These are phyloP conservation scores for Cadophora luteo-olivacea DNA, from an alignment of 2,329 filamentous ascomycete genomes.

Conservation along the genomic window DNA sequence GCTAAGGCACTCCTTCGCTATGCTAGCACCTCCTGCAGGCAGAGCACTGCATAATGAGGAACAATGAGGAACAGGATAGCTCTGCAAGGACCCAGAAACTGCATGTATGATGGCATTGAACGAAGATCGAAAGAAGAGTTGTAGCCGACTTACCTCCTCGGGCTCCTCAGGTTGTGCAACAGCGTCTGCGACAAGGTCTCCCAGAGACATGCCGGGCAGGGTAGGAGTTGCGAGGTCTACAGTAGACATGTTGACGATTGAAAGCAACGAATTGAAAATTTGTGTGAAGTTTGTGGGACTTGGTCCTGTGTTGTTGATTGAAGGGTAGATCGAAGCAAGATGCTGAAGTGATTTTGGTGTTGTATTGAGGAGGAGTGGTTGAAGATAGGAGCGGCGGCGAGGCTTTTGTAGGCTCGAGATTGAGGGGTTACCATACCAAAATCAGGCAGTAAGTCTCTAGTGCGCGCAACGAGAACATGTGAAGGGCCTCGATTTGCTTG, in stretches of 20 bases:
- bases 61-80: background rate
- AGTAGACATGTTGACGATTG: slow-evolving; percentile 11
- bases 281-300: background rate
- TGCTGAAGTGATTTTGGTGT: background rate
- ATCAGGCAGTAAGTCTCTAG: background rate
- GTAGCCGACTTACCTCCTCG: background rate
- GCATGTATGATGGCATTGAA: background rate
- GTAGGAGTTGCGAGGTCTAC: slow-evolving; percentile 1
- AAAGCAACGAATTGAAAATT: background rate
- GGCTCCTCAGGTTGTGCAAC: background rate
- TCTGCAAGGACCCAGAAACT: background rate
- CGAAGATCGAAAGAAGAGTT: background rate
- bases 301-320: background rate
- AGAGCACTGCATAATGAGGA: background rate
- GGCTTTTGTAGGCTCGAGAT: background rate
- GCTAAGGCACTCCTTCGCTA: background rate
- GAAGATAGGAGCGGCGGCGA: background rate
- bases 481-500: background rate
- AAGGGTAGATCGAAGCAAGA: background rate
- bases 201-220: background rate
- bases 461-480: background rate
- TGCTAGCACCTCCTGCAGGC: background rate
- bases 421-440: background rate
- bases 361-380: background rate
- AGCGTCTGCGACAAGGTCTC: slow-evolving; percentile 10